Evolutionary conservation across 768 basidiomycete species (phyloP).

Genomic region (Auricularia sp.): DNA sequence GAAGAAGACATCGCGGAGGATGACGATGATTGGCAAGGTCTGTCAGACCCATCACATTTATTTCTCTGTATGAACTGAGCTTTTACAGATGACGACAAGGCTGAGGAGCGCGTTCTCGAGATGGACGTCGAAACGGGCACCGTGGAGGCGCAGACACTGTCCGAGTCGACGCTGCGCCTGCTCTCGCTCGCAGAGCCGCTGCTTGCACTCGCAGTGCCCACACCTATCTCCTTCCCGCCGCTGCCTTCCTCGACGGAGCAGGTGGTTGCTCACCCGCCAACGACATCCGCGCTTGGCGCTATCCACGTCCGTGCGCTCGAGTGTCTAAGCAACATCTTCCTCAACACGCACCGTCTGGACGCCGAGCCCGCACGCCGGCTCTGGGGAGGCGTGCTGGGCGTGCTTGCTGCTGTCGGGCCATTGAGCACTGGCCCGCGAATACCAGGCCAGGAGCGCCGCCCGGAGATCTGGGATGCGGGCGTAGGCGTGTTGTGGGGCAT

Average conservation of each 20-base stretch:
- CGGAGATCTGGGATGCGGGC: constrained; percentile 70
- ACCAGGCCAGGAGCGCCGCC: constrained; percentile 55
- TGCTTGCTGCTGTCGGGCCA: constrained; percentile 49
- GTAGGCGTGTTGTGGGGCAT: constrained; percentile 84
- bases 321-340: constrained; percentile 82
- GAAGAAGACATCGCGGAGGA: constrained; percentile 20
- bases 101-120: constrained; percentile 30
- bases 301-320: constrained; percentile 81
- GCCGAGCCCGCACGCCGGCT: constrained; percentile 34
- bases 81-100: constrained; percentile 17
- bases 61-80: constrained; percentile 11
- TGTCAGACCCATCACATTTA: background rate
- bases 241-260: constrained; percentile 39
- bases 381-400: constrained; percentile 59
- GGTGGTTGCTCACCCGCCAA: constrained; percentile 55
- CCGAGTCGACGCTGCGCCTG: constrained; percentile 13
- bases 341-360: constrained; percentile 44
- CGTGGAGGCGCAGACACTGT: constrained; percentile 19
- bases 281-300: constrained; percentile 73
- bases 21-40: constrained; percentile 12
- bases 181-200: constrained; percentile 58
- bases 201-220: constrained; percentile 62
- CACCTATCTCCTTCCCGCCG: constrained; percentile 74
- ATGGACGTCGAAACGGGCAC: constrained; percentile 30
- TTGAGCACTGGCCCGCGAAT: constrained; percentile 28